Evolutionary conservation across 495 filamentous ascomycete genomes (phyloP).

Genomic region (Acidomyces sp.): DNA sequence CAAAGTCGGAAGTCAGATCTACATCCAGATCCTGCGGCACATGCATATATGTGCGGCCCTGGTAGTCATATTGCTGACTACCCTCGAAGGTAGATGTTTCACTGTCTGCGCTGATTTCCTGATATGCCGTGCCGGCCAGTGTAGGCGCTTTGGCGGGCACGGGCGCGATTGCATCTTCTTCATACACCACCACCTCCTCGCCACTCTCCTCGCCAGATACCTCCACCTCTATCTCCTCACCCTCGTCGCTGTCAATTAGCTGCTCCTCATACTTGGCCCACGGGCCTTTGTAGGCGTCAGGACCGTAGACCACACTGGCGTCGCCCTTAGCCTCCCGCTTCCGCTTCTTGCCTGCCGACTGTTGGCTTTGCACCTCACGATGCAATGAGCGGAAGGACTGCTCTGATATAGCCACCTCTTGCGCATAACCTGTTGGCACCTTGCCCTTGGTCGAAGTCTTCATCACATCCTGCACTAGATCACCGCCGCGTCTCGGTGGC

Average conservation of each 20-base stretch:
- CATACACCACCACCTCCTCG: conserved; percentile 64
- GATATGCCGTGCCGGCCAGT: conserved; percentile 49
- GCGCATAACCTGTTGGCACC: conserved; percentile 76
- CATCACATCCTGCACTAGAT: conserved; percentile 4
- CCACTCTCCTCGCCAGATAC: conserved; percentile 29
- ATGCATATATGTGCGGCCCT: conserved; percentile 88
- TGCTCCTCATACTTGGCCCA: conserved; percentile 78
- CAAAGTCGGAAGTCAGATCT: conserved; percentile 67
- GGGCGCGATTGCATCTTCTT: conserved; percentile 46
- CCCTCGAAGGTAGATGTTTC: conserved; percentile 89
- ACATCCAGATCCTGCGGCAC: conserved; percentile 91
- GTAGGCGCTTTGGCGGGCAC: conserved; percentile 37
- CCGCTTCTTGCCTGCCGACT: conserved; percentile 44
- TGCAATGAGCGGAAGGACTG: conserved; percentile 53
- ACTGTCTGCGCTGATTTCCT: conserved; percentile 34
- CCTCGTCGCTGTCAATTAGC: conserved; percentile 28
- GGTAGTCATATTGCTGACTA: conserved; percentile 70
- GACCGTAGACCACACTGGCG: conserved; percentile 67
- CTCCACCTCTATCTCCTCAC: conserved; percentile 39
- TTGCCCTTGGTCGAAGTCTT: conserved; percentile 83
- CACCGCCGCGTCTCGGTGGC: conserved; percentile 46
- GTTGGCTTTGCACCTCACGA: conserved; percentile 45
- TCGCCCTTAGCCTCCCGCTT: conserved; percentile 77
- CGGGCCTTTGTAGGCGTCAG: conserved; percentile 76
- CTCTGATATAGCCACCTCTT: conserved; percentile 81